Conservation (phyloP, 331 rosid genomes). For the Acacia pycnantha region DNA sequence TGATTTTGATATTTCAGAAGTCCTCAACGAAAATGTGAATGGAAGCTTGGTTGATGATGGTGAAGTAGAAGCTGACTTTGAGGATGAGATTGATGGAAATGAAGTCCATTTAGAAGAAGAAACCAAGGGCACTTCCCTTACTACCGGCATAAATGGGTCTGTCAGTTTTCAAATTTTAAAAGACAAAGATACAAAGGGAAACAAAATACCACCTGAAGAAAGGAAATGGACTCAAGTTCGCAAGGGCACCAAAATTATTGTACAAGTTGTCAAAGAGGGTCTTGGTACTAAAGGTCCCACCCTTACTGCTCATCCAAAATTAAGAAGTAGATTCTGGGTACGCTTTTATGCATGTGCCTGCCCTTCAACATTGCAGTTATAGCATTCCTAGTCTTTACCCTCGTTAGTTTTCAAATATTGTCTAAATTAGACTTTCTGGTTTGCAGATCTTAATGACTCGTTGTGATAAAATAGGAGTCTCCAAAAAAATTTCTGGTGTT, state of each 20-base stretch:
- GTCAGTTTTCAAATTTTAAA: slow-evolving; percentile 42
- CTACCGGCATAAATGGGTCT: slow-evolving; percentile 51
- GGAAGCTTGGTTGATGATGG: slow-evolving; percentile 53
- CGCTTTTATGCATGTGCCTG: slow-evolving; percentile 23
- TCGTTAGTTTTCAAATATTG: slow-evolving; percentile 19
- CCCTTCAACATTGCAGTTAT: slow-evolving; percentile 7
- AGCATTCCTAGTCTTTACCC: slow-evolving; percentile 20
- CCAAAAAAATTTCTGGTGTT: slow-evolving; percentile 71
- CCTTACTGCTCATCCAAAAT: slow-evolving; percentile 78
- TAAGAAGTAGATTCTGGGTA: slow-evolving; percentile 99
- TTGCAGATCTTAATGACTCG: slow-evolving; percentile 74
- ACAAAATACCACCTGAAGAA: slow-evolving; percentile 34
- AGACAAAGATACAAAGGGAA: slow-evolving; percentile 49
- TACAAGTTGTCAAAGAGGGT: slow-evolving; percentile 97
- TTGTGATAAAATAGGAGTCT: slow-evolving; percentile 79
- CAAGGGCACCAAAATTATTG: slow-evolving; percentile 87
- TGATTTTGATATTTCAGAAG: slow-evolving; percentile 71
- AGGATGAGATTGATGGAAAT: slow-evolving; percentile 58
- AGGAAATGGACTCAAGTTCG: slow-evolving; percentile 79
- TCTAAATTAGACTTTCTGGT: slow-evolving; percentile 39
- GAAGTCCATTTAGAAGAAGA: slow-evolving; percentile 56
- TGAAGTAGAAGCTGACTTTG: slow-evolving; percentile 66
- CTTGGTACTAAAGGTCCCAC: slow-evolving; percentile 91
- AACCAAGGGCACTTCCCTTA: slow-evolving; percentile 32
- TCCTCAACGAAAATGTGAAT: slow-evolving; percentile 52